Evolutionary conservation across 805 yeast species (phyloP), one percentile per base, ranked within the genome.

Genomic region (Ogataea pilisensis): DNA sequence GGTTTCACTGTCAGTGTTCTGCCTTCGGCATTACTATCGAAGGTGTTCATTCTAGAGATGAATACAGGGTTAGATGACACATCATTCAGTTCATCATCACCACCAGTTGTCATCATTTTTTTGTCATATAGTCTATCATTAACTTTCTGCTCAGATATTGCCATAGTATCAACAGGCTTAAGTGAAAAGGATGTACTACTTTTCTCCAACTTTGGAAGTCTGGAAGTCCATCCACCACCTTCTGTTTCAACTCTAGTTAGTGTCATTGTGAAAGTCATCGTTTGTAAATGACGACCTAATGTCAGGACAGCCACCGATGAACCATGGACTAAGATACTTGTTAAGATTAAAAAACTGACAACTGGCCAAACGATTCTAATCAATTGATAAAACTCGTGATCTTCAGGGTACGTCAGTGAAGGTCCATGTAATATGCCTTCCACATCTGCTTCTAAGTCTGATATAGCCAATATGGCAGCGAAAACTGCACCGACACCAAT

Each of bases 181-280:
- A 90, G 72, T 2, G 96, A 87, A 51, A 85, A 80, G 1, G 93
- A 79, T 22, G 90, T 75, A 7, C 89, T 85, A 12, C 70, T 66
- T 40, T 75, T 76, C 39, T 84, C 93, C 59, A 87, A 67, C 32
- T 83, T 76, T 25, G 95, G 96, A 51, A 91, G 72, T 61, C 96
- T 80, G 39, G 80, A 74, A 69, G 90, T 78, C 98, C 99, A 93
- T 7, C 96, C 97, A 85, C 22, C 84, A 69, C 49, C 73, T 68
- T 31, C 71, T 64, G 60, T 68, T 62, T 80, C 82, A 19, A 76
- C 78, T 21, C 78, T 76, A 17, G 96, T 88, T 58, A 87, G 83
- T 0, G 97, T 78, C 83, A 90, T 85, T 1, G 96, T 85, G 53
- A 91, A 78, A 2, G 96, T 87, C 82, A 93, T 85, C 38, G 95